phyloP scores from a whole-genome alignment of 805 yeast genomes.

The Myxozyma geophila region DNA sequence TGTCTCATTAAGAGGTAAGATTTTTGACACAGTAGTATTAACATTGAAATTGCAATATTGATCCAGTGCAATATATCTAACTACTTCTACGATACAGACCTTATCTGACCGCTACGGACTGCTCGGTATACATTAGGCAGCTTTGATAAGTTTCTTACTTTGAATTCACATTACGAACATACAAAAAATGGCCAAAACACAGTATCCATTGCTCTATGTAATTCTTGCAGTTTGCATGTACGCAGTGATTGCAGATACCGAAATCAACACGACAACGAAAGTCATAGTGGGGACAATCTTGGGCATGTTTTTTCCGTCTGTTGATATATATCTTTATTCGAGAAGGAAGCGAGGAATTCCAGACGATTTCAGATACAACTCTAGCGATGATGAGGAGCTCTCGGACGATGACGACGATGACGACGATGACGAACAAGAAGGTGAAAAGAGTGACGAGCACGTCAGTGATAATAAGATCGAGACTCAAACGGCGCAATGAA shows the following conservation, averaged over 20 bases:
- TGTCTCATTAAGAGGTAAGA: too few relatives aligned
- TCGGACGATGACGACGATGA: constrained; percentile 6
- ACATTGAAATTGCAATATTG: too few relatives aligned
- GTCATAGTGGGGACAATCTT: constrained; percentile 13
- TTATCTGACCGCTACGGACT: too few relatives aligned
- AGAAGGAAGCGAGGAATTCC: constrained; percentile 25
- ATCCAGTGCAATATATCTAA: too few relatives aligned
- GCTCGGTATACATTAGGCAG: too few relatives aligned
- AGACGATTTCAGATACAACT: constrained; percentile 16
- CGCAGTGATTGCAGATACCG: constrained; percentile 16
- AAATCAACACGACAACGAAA: constrained; percentile 12
- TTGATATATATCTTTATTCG: constrained; percentile 20
- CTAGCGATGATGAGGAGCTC: constrained; percentile 19
- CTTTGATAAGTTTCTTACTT: too few relatives aligned
- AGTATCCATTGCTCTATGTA: constrained; percentile 22
- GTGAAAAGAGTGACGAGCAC: neutral
- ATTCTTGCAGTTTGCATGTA: constrained; percentile 15
- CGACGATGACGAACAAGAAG: constrained; percentile 6
- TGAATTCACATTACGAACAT: neutral
- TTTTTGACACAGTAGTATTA: too few relatives aligned
- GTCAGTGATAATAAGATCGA: neutral
- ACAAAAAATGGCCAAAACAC: constrained; percentile 11
- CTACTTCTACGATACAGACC: too few relatives aligned
- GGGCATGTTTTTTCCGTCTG: constrained; percentile 22
- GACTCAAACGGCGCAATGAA: too few relatives aligned